Conservation (phyloP, 2,329 filamentous ascomycete species). For the Calonectria multiphialidica region DNA sequence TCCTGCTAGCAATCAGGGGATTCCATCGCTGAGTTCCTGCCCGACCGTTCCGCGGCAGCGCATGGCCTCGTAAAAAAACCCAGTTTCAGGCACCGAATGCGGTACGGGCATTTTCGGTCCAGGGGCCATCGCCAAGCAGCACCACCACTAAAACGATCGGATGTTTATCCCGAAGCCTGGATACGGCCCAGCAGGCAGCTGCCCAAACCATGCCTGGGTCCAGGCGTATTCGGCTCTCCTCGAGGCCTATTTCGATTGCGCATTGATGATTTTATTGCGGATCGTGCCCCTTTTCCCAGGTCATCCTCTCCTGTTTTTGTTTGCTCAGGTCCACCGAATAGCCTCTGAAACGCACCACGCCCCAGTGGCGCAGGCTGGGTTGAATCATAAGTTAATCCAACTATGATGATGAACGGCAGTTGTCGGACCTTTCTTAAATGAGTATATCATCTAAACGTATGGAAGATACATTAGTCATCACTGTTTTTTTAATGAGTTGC, state of each 20-base stretch:
- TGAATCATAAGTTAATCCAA: background rate
- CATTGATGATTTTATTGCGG: slow-evolving; percentile 1
- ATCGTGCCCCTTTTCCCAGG: background rate
- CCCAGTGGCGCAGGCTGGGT: background rate
- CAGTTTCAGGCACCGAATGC: background rate
- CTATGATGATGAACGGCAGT: background rate
- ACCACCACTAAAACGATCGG: slow-evolving; percentile 3
- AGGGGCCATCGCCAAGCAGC: background rate
- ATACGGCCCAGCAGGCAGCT: background rate
- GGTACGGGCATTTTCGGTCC: background rate
- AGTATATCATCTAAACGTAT: background rate
- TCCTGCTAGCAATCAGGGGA: slow-evolving; percentile 2
- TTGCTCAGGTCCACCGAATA: background rate
- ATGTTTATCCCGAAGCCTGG: background rate
- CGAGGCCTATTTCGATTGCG: background rate
- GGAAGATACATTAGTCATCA: too few species aligned
- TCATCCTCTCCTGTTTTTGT: background rate
- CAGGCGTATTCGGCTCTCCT: background rate
- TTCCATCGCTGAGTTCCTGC: background rate
- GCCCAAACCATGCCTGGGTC: background rate
- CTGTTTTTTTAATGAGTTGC: background rate
- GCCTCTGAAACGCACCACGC: background rate
- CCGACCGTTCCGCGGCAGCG: background rate
- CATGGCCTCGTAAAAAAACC: background rate
- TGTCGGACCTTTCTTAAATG: too few species aligned